These are phyloP conservation scores for Solanum corneliomulleri DNA, from an alignment of 257 asterid species.

Conservation along the genomic window DNA sequence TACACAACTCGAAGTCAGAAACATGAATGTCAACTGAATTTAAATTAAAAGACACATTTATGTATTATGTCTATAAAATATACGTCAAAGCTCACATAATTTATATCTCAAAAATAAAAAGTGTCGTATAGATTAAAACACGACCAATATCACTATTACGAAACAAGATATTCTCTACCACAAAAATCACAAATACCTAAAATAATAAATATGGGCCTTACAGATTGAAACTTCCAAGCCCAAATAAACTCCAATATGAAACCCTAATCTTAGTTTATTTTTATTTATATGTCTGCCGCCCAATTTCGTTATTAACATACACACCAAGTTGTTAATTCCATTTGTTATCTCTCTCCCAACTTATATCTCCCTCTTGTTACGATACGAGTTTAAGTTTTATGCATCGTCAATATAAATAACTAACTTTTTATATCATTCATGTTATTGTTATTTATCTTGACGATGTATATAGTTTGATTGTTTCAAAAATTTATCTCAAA, in stretches of 20 bases:
- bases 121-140: fast-evolving
- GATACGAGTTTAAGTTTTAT: background rate
- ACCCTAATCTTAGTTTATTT: background rate
- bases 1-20: fast-evolving
- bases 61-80: no score
- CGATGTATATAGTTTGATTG: background rate
- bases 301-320: background rate
- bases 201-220: background rate
- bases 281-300: background rate
- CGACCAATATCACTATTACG: no score
- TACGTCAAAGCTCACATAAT: no score
- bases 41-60: background rate
- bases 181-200: background rate
- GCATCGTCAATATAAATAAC: background rate
- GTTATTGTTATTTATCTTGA: background rate
- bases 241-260: background rate
- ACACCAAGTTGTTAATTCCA: background rate
- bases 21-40: background rate
- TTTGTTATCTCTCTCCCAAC: background rate
- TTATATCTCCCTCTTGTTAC: background rate
- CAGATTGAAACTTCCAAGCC: background rate
- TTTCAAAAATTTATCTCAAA: background rate
- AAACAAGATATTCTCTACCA: background rate
- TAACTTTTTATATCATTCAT: no score
- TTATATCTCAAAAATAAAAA: no score